phyloP scores from a whole-genome alignment of 2,329 filamentous ascomycete species.

The Falciphora oryzae region DNA sequence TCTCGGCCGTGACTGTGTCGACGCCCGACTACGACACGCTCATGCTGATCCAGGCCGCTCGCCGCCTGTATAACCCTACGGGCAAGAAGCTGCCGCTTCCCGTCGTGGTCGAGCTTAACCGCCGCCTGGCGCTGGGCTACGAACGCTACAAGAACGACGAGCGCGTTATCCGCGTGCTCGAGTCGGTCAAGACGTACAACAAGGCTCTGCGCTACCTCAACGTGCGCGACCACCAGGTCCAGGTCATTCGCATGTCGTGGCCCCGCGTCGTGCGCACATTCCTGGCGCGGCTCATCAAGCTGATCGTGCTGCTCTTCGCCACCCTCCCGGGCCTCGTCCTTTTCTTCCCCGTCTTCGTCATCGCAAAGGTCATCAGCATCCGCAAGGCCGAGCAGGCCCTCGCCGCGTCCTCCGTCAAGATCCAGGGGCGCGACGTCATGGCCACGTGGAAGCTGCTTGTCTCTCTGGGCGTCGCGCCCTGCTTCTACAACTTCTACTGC shows the following conservation, averaged over 20 bases:
- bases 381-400: conserved; percentile 79
- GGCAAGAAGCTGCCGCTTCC: conserved; percentile 90
- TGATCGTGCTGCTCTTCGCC: conserved; percentile 68
- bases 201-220: conserved; percentile 77
- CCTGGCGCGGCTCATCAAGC: conserved; percentile 73
- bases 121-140: conserved; percentile 85
- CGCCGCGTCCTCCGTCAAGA: conserved; percentile 81
- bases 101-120: conserved; percentile 89
- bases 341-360: conserved; percentile 77
- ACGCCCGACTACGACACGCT: conserved; percentile 93
- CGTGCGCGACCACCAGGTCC: conserved; percentile 88
- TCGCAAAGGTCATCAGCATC: conserved; percentile 74
- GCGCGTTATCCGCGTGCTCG: conserved; percentile 69
- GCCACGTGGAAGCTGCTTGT: conserved; percentile 92
- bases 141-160: conserved; percentile 88
- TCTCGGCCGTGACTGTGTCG: conserved; percentile 85
- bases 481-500: conserved; percentile 78
- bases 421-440: conserved; percentile 83
- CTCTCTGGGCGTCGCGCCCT: conserved; percentile 75
- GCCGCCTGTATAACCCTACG: conserved; percentile 88
- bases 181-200: conserved; percentile 80
- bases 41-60: conserved; percentile 92
- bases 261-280: conserved; percentile 69
- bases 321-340: conserved; percentile 82
- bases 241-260: conserved; percentile 80